Percentiles rank a stretch among this genome's conserved stretches.
phyloP scores from a whole-genome alignment of 306 rosid species.

The Lagenaria siceraria region DNA sequence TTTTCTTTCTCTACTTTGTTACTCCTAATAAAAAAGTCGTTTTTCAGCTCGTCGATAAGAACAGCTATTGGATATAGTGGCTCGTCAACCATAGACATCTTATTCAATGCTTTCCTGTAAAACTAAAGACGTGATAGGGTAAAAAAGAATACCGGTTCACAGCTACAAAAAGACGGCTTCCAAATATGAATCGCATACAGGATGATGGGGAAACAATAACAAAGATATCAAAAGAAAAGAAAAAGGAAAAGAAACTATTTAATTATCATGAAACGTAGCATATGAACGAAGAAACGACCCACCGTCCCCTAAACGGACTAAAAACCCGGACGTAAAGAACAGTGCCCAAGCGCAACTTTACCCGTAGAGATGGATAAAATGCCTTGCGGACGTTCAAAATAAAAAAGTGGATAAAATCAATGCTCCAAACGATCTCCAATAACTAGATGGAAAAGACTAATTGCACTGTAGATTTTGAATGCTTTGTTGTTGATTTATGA shows the following conservation, averaged over 20 bases:
- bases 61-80: slow-evolving; percentile 95
- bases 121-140: background rate
- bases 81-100: slow-evolving; percentile 58
- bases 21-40: slow-evolving; percentile 26
- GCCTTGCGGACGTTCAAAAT: background rate
- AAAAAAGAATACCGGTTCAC: background rate
- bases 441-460: background rate
- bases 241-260: no score
- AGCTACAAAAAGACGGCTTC: background rate
- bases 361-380: background rate
- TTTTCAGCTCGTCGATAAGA: slow-evolving; percentile 88
- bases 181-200: background rate
- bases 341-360: background rate
- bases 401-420: background rate
- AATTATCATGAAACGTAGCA: no score
- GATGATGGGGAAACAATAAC: background rate
- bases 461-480: background rate
- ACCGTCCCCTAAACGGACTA: background rate
- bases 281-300: background rate
- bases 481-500: background rate
- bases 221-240: background rate
- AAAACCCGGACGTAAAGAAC: background rate
- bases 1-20: background rate
- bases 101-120: slow-evolving; percentile 26
- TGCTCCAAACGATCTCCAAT: background rate